phyloP scores from a whole-genome alignment of 192 early-diverging fungal species.

The Oehlia diaphana region DNA sequence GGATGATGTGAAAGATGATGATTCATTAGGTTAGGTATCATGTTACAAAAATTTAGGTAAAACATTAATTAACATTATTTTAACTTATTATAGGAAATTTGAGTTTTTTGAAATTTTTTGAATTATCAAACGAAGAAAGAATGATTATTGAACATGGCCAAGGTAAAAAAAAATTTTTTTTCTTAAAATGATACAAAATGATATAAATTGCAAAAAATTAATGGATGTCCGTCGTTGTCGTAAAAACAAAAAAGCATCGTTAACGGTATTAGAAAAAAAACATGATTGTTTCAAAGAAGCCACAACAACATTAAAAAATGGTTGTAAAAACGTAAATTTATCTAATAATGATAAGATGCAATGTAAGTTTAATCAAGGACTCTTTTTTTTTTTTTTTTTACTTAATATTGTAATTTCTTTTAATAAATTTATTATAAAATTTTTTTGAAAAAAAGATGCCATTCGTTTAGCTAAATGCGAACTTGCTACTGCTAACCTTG shows the following conservation, averaged over 20 bases:
- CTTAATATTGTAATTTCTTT: not conserved
- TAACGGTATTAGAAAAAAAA: constrained; percentile 34
- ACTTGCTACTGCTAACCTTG: constrained; percentile 42
- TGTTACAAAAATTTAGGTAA: not conserved
- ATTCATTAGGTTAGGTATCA: not conserved
- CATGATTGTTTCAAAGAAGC: constrained; percentile 41
- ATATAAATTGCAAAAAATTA: not conserved
- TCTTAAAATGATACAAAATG: too few relatives aligned
- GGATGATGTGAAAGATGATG: constrained; percentile 2
- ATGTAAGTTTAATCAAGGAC: constrained; percentile 29
- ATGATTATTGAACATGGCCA: constrained; percentile 19
- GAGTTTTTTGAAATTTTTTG: constrained; percentile 1
- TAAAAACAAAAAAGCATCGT: not conserved
- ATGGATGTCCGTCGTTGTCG: not conserved
- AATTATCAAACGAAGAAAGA: constrained; percentile 26
- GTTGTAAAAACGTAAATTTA: constrained; percentile 39
- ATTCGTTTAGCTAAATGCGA: constrained; percentile 40
- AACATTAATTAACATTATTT: too few relatives aligned
- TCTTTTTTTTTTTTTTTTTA: not conserved
- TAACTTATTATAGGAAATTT: not conserved
- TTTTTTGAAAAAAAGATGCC: constrained; percentile 24
- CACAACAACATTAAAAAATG: constrained; percentile 29
- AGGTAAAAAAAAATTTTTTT: not conserved
- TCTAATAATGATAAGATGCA: constrained; percentile 38
- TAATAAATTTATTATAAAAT: not conserved